Conservation (phyloP, 2,329 filamentous ascomycete genomes). For the Apiospora marii region DNA sequence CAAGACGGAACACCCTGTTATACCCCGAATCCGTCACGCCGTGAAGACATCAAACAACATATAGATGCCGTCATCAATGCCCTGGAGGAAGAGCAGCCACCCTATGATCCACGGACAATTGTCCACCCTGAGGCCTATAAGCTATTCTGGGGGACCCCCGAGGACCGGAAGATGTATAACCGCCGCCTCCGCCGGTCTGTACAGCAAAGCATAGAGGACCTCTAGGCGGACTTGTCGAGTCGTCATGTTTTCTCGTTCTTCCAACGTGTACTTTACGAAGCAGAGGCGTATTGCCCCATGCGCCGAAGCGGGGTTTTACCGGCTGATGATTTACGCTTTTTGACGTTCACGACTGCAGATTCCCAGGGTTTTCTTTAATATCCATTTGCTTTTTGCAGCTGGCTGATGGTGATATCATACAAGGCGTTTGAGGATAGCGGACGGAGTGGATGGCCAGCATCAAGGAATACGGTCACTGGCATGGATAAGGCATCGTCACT, state of each 20-base stretch:
- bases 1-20: slow-evolving; percentile 86
- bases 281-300: neutral
- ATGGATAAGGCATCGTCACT: slow-evolving; percentile 7
- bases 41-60: slow-evolving; percentile 82
- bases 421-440: slow-evolving; percentile 19
- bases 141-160: slow-evolving; percentile 82
- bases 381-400: slow-evolving; percentile 15
- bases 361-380: slow-evolving; percentile 19
- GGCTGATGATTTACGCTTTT: slow-evolving; percentile 26
- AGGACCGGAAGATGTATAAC: slow-evolving; percentile 86
- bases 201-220: slow-evolving; percentile 70
- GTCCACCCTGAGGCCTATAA: slow-evolving; percentile 87
- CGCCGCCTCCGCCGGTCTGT: slow-evolving; percentile 81
- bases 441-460: slow-evolving; percentile 2
- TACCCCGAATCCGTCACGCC: slow-evolving; percentile 63
- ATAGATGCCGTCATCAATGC: slow-evolving; percentile 83
- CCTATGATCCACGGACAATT: slow-evolving; percentile 88
- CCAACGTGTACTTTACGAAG: slow-evolving; percentile 7
- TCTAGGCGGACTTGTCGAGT: slow-evolving; percentile 30
- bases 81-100: slow-evolving; percentile 86
- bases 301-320: neutral
- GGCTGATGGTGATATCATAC: neutral
- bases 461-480: slow-evolving; percentile 17
- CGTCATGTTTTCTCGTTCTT: neutral
- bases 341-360: slow-evolving; percentile 11